Percentiles rank a stretch among this genome's conserved stretches.
Conservation (phyloP, 2,329 filamentous ascomycete genomes). For the Aspergillus sp. region DNA sequence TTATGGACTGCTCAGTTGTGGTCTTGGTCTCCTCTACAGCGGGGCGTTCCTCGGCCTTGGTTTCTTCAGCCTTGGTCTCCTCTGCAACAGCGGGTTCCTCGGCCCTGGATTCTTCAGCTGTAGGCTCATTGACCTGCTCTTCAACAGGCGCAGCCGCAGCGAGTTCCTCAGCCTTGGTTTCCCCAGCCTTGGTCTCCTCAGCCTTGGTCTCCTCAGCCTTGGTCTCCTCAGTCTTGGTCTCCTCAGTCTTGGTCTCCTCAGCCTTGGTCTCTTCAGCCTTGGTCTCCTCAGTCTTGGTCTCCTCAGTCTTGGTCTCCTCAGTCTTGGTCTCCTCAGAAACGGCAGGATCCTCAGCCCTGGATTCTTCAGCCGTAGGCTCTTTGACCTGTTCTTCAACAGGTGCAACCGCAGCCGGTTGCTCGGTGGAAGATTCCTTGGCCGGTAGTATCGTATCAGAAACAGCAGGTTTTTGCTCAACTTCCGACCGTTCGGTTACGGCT, state of each 20-base stretch:
- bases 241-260: too few species aligned
- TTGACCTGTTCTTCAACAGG: too few species aligned
- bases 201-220: neutral
- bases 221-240: neutral
- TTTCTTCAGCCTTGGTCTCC: neutral
- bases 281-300: neutral
- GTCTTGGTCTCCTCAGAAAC: too few species aligned
- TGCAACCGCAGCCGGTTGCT: neutral
- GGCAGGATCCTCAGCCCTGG: neutral
- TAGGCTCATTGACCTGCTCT: too few species aligned
- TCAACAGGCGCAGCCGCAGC: too few species aligned
- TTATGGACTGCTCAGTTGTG: neutral
- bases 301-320: too few species aligned
- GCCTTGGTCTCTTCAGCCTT: too few species aligned
- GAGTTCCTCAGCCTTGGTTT: too few species aligned
- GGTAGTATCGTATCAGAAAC: neutral
- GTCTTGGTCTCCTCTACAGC: neutral
- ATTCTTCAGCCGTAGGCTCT: neutral
- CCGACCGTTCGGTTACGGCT: neutral
- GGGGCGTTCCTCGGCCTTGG: neutral
- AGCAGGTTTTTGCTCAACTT: neutral
- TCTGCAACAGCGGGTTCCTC: neutral
- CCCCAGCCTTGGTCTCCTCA: neutral
- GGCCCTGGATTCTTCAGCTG: too few species aligned
- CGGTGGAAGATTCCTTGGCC: neutral